A percentile compares a stretch with the other conserved stretches of the same genome.
Conservation (phyloP, 176 grass and related monocot species). For the Oryza nivara region DNA sequence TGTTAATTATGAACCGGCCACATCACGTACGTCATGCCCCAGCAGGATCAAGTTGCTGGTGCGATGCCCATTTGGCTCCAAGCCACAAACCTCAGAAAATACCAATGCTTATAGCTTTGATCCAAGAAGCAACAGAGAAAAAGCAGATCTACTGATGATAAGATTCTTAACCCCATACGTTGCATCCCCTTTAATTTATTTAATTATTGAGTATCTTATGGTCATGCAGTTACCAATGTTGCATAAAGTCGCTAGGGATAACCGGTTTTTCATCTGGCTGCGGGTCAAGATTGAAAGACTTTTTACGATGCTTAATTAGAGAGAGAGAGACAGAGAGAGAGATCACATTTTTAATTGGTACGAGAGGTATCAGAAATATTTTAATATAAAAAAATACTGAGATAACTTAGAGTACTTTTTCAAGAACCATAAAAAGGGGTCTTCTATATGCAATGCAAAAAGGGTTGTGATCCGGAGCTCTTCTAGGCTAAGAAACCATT, state of each 20-base stretch:
- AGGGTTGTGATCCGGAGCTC: neutral
- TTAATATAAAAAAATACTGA: too few species aligned
- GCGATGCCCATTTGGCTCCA: slow-evolving; percentile 5
- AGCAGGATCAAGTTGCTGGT: neutral
- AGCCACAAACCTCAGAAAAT: slow-evolving; percentile 14
- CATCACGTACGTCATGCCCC: slow-evolving; percentile 27
- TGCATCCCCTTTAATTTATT: neutral
- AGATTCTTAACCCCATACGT: neutral
- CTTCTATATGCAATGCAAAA: neutral
- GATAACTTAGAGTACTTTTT: neutral
- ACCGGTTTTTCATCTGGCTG: neutral
- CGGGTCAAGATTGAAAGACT: neutral
- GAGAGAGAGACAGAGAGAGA: too few species aligned
- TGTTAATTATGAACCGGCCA: neutral
- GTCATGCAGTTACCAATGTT: neutral
- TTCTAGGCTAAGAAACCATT: neutral
- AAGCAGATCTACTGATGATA: neutral
- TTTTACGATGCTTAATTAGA: neutral
- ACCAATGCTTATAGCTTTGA: neutral
- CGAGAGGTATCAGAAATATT: too few species aligned
- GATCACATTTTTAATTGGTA: too few species aligned
- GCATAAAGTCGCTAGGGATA: neutral
- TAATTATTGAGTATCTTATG: neutral
- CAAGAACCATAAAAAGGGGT: neutral
- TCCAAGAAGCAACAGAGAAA: neutral